phyloP scores from a whole-genome alignment of 1,139 yeast species.

The Suhomyces anneliseae region DNA sequence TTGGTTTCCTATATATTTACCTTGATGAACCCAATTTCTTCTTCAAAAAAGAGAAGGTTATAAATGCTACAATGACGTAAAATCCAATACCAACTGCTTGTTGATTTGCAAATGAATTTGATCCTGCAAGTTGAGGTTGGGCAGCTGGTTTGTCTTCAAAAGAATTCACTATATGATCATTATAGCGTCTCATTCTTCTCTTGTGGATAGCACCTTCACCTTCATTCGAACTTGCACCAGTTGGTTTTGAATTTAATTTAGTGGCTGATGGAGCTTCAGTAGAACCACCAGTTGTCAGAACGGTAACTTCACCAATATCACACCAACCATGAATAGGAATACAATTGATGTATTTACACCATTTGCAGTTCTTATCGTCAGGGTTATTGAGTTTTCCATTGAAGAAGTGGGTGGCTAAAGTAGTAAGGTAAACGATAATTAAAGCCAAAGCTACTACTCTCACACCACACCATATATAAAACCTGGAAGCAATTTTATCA shows the following conservation, averaged over 20 bases:
- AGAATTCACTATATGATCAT: background rate
- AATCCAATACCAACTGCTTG: constrained; percentile 19
- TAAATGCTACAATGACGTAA: constrained; percentile 17
- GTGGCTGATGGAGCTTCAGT: constrained; percentile 8
- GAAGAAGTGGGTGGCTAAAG: constrained; percentile 51
- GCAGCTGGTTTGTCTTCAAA: background rate
- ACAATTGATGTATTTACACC: constrained; percentile 77
- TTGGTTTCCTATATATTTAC: background rate
- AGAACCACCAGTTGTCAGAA: constrained; percentile 14
- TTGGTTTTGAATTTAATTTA: background rate
- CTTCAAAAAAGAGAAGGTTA: constrained; percentile 18
- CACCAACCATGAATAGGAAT: constrained; percentile 77
- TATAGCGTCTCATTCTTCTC: constrained; percentile 2
- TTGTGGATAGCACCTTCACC: constrained; percentile 6
- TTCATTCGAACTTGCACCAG: constrained; percentile 10
- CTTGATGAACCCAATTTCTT: constrained; percentile 7
- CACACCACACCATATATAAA: constrained; percentile 51
- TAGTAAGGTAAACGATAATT: constrained; percentile 51
- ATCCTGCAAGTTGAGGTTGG: background rate
- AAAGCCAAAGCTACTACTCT: constrained; percentile 50
- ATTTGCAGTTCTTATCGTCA: constrained; percentile 39
- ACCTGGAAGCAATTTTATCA: constrained; percentile 34
- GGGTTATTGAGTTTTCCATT: constrained; percentile 15
- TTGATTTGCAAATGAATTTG: constrained; percentile 7
- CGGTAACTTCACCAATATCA: constrained; percentile 52